These are phyloP conservation scores for Schwanniomyces occidentalis DNA, from an alignment of 805 yeast genomes.

Conservation along the genomic window DNA sequence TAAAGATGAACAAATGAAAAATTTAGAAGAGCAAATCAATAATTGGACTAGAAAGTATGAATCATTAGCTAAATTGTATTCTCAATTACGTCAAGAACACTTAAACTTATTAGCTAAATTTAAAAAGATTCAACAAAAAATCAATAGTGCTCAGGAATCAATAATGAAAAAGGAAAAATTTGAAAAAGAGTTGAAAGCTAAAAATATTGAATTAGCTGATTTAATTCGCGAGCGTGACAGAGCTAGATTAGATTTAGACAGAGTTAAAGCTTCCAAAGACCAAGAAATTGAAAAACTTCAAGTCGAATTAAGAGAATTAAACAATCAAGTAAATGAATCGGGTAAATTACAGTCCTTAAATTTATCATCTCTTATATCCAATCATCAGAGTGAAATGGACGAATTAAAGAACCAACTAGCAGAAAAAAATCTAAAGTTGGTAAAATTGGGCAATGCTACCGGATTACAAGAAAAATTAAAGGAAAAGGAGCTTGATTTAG, in stretches of 20 bases:
- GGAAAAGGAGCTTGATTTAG: slow-evolving; percentile 77
- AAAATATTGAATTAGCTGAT: slow-evolving; percentile 85
- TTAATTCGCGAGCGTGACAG: slow-evolving; percentile 87
- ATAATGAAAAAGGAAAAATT: slow-evolving; percentile 77
- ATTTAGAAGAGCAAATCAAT: slow-evolving; percentile 70
- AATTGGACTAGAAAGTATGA: slow-evolving; percentile 88
- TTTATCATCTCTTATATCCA: slow-evolving; percentile 55
- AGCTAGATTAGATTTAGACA: slow-evolving; percentile 79
- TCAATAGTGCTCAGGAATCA: slow-evolving; percentile 87
- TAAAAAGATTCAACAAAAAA: slow-evolving; percentile 81
- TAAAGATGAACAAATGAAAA: slow-evolving; percentile 68
- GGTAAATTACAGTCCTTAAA: slow-evolving; percentile 67
- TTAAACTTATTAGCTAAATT: slow-evolving; percentile 72
- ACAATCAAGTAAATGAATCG: slow-evolving; percentile 55
- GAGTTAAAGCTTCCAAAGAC: slow-evolving; percentile 62
- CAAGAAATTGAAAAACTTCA: slow-evolving; percentile 66
- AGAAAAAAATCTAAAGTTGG: slow-evolving; percentile 26
- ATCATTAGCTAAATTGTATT: slow-evolving; percentile 81
- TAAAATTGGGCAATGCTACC: slow-evolving; percentile 22
- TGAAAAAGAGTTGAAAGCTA: slow-evolving; percentile 80
- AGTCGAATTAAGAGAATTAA: slow-evolving; percentile 61
- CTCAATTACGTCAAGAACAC: slow-evolving; percentile 91
- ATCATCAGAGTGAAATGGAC: slow-evolving; percentile 63
- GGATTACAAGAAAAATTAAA: slow-evolving; percentile 46
- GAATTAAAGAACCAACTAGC: slow-evolving; percentile 50